Conservation (phyloP, 2,329 filamentous ascomycete species). For the Coniella vitis region DNA sequence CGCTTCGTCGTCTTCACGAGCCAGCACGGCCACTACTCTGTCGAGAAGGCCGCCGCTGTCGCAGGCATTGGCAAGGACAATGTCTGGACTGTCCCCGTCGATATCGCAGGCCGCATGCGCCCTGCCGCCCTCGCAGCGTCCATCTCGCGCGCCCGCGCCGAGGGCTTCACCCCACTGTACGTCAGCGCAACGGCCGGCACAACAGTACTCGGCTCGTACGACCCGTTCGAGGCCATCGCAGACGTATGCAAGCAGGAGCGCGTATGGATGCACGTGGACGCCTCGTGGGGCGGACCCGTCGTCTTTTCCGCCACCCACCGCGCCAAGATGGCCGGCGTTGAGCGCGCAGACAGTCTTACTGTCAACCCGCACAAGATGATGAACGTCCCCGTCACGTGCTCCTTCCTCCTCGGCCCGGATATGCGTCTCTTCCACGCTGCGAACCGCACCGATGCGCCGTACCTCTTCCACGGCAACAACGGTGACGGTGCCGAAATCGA, state of each 20-base stretch:
- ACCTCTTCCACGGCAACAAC: constrained; percentile 63
- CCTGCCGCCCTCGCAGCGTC: constrained; percentile 56
- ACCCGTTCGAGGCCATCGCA: constrained; percentile 66
- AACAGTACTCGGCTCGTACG: constrained; percentile 85
- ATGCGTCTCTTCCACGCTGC: constrained; percentile 70
- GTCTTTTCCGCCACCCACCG: constrained; percentile 64
- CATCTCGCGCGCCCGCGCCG: constrained; percentile 52
- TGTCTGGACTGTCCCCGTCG: constrained; percentile 70
- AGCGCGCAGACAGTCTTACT: constrained; percentile 74
- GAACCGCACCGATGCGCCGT: constrained; percentile 82
- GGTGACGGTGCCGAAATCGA: constrained; percentile 27
- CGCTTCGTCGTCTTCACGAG: constrained; percentile 83
- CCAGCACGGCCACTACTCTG: constrained; percentile 85
- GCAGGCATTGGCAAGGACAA: constrained; percentile 72
- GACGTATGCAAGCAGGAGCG: constrained; percentile 62
- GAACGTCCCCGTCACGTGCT: constrained; percentile 82
- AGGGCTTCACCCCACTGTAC: constrained; percentile 80
- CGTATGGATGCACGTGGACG: constrained; percentile 92
- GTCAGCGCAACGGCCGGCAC: constrained; percentile 95
- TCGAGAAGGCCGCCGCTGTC: constrained; percentile 91
- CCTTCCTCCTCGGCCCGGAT: constrained; percentile 76
- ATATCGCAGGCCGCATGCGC: constrained; percentile 65
- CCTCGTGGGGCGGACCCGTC: constrained; percentile 80
- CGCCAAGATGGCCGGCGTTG: constrained; percentile 53
- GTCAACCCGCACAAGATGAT: constrained; percentile 98